Conservation (phyloP, 2,329 filamentous ascomycete genomes). For the Neoarthrinium moseri region DNA sequence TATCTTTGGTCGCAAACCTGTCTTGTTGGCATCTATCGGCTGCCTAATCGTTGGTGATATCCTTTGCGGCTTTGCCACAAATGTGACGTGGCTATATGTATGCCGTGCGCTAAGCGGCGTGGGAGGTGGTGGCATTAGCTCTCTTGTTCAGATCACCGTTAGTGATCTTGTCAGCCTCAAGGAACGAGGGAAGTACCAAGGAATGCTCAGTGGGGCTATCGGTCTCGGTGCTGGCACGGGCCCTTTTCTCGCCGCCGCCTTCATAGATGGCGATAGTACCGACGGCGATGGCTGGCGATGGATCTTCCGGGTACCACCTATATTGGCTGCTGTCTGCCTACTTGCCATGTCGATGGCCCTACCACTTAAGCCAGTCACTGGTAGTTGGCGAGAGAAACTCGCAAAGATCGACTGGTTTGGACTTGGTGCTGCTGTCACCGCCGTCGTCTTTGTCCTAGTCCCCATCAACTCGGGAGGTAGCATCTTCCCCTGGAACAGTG, state of each 20-base stretch:
- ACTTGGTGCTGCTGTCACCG: constrained; percentile 13
- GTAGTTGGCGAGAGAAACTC: constrained; percentile 15
- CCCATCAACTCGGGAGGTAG: constrained; percentile 22
- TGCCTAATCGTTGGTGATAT: constrained; percentile 4
- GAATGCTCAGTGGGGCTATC: constrained; percentile 21
- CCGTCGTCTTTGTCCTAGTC: constrained; percentile 17
- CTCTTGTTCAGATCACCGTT: constrained; percentile 33
- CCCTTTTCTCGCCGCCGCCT: constrained; percentile 22
- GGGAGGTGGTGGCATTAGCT: constrained; percentile 25
- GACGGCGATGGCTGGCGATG: constrained; percentile 17
- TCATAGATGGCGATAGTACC: constrained; percentile 9
- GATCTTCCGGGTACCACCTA: constrained; percentile 22
- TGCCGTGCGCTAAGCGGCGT: constrained; percentile 28
- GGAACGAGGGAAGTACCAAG: constrained; percentile 34
- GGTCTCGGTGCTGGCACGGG: constrained; percentile 22
- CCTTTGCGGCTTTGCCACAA: constrained; percentile 25
- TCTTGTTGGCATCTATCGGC: constrained; percentile 4
- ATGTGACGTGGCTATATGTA: constrained; percentile 24
- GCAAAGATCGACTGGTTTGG: constrained; percentile 23
- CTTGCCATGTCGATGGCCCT: constrained; percentile 11
- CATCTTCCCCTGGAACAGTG: constrained; percentile 17
- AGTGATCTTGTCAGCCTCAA: constrained; percentile 33
- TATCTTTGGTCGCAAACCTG: constrained; percentile 7
- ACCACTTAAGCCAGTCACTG: constrained; percentile 16
- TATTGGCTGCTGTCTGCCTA: constrained; percentile 13